Percentiles rank a stretch among this genome's conserved stretches.
Conservation (phyloP, 495 filamentous ascomycete species). For the Neurospora cerealis region DNA sequence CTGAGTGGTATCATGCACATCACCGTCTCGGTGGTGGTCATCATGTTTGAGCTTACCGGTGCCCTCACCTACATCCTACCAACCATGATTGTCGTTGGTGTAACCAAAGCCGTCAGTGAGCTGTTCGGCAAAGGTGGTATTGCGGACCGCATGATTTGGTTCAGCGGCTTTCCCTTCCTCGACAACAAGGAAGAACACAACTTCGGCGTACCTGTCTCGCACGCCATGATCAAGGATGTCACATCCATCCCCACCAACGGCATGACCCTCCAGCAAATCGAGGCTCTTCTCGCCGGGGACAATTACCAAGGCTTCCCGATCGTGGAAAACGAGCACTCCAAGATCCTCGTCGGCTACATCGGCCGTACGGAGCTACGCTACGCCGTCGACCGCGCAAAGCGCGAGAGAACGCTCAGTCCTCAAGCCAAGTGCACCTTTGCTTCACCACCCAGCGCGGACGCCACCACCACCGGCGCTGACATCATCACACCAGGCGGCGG, state of each 20-base stretch:
- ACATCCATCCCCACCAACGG: constrained; percentile 64
- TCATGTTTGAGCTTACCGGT: constrained; percentile 96
- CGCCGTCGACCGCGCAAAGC: constrained; percentile 76
- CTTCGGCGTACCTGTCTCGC: constrained; percentile 89
- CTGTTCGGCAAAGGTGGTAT: constrained; percentile 93
- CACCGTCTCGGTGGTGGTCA: constrained; percentile 91
- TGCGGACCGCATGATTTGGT: constrained; percentile 98
- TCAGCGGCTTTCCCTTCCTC: constrained; percentile 94
- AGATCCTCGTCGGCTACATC: constrained; percentile 80
- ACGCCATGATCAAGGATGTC: constrained; percentile 80
- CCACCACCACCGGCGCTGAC: constrained; percentile 16
- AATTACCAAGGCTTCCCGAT: constrained; percentile 94
- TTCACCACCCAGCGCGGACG: constrained; percentile 34
- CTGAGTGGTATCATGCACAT: constrained; percentile 98
- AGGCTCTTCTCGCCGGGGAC: constrained; percentile 66
- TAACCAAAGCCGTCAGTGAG: constrained; percentile 90
- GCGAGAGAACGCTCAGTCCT: constrained; percentile 61
- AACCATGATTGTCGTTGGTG: constrained; percentile 97
- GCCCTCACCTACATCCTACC: constrained; percentile 92
- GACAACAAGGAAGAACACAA: constrained; percentile 98
- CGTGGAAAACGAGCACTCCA: constrained; percentile 62
- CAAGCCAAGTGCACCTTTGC: constrained; percentile 65
- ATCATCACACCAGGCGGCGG: constrained; percentile 33
- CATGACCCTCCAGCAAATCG: constrained; percentile 60
- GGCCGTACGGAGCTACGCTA: constrained; percentile 90